Evolutionary conservation across 768 basidiomycete species (phyloP).

Genomic region (Rossbeevera mucosa): DNA sequence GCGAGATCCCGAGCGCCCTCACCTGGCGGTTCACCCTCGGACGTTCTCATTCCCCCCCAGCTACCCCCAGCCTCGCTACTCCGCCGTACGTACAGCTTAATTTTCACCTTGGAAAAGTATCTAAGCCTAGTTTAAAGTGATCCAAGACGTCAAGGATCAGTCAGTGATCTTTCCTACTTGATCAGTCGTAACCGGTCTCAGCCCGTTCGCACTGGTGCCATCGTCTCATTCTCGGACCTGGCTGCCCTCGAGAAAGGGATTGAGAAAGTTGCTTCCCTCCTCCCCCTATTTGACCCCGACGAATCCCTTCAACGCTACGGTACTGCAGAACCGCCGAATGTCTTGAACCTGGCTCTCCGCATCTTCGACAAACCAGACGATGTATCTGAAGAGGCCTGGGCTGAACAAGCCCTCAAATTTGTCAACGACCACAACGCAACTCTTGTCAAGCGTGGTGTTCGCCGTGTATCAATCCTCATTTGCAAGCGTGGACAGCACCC

Average conservation of each 20-base stretch:
- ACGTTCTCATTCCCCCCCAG: conserved; percentile 78
- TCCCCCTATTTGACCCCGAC: conserved; percentile 67
- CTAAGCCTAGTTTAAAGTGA: conserved; percentile 37
- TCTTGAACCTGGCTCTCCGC: conserved; percentile 90
- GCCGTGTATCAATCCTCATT: conserved; percentile 87
- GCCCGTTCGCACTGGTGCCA: conserved; percentile 85
- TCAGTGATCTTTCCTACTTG: conserved; percentile 93
- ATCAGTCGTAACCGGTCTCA: conserved; percentile 83
- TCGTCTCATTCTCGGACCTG: conserved; percentile 84
- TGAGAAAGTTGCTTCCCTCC: conserved; percentile 60
- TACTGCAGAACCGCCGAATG: conserved; percentile 76
- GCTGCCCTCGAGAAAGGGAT: conserved; percentile 68
- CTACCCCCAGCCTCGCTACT: conserved; percentile 63
- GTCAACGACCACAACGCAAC: conserved; percentile 63
- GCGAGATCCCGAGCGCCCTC: conserved; percentile 72
- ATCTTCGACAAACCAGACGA: conserved; percentile 81
- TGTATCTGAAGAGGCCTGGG: conserved; percentile 72
- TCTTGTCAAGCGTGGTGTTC: conserved; percentile 73
- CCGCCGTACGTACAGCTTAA: conserved; percentile 19
- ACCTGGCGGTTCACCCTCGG: conserved; percentile 97
- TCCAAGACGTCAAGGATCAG: conserved; percentile 79
- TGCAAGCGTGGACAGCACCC: conserved; percentile 92
- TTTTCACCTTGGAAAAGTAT: neutral
- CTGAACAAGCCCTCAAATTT: conserved; percentile 63
- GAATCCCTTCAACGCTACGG: conserved; percentile 80